A percentile compares a stretch with the other conserved stretches of the same genome.
These are phyloP conservation scores for Boletellus deceptivus DNA, from an alignment of 1,284 basidiomycete genomes.

Conservation along the genomic window DNA sequence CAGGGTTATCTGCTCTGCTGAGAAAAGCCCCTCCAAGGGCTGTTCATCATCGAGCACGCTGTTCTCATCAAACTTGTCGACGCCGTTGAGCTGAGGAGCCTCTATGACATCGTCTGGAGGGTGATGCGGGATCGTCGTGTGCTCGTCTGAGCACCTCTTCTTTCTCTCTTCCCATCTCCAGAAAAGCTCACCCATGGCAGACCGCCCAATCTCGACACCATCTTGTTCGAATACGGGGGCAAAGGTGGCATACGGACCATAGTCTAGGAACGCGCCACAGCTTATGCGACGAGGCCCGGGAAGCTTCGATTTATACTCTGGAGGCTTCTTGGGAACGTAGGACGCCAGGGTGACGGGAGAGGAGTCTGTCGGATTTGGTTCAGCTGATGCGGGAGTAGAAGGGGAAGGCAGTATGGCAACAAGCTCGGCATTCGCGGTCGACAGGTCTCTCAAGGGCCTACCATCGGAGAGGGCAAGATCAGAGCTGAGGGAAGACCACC, in stretches of 20 bases:
- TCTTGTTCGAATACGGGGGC: conserved; percentile 76
- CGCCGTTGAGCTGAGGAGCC: conserved; percentile 11
- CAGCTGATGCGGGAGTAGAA: conserved; percentile 35
- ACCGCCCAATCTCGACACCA: conserved; percentile 60
- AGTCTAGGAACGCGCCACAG: conserved; percentile 69
- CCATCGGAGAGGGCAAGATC: conserved; percentile 35
- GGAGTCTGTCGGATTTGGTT: conserved; percentile 14
- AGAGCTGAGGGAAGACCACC: conserved; percentile 74
- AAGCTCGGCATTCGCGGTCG: conserved; percentile 69
- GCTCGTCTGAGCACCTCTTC: conserved; percentile 24
- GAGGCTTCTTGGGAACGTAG: conserved; percentile 42
- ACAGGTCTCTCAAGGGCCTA: conserved; percentile 47
- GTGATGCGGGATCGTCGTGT: conserved; percentile 10
- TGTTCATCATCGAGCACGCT: conserved; percentile 24
- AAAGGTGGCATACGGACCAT: conserved; percentile 71
- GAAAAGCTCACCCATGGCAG: conserved; percentile 56
- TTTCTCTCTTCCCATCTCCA: conserved; percentile 43
- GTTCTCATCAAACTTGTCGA: conserved; percentile 7
- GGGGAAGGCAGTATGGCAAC: conserved; percentile 68
- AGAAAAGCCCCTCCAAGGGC: conserved; percentile 52
- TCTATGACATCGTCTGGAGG: neutral
- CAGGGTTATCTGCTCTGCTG: conserved; percentile 49
- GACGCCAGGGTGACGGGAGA: conserved; percentile 40
- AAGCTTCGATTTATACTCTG: conserved; percentile 37
- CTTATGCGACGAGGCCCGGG: conserved; percentile 53